Evolutionary conservation across 2,329 filamentous ascomycete genomes (phyloP), one percentile per base, ranked within the genome.

Genomic region (Byssochlamys sp.): DNA sequence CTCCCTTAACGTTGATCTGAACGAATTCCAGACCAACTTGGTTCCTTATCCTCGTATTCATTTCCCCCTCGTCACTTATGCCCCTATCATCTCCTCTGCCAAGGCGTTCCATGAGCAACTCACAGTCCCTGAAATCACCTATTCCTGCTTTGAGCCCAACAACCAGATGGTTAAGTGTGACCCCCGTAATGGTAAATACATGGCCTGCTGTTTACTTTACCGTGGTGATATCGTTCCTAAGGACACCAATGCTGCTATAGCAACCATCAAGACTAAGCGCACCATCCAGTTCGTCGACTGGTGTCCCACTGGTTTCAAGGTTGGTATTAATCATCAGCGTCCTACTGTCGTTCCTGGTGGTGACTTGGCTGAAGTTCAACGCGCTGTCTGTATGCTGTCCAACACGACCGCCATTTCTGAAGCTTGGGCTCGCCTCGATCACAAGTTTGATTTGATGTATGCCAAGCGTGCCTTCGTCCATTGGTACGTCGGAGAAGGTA

Each of bases 81-180:
- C 94, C 51, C 92, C 92, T 61, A 89, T 99, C 72, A 86, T 97
- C 77, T 96, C 91, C 62, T 89, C 91, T 62, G 88, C 90, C 76
- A 96, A 96, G 86, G 90, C 91, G 68, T 88, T 90, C 59, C 92
- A 99, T 82, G 92, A 99, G 83, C 87, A 91, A 82, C 95, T 96
- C 86, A 94, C 90, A 28, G 92, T 97, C 65, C 88, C 91, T 79
- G 94, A 97, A 82, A 96, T 97, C 82, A 95, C 90, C 78, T 95
- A 92, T 86, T 90, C 90, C 66, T 97, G 92, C 87, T 99, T 99
- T 81, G 92, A 99, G 85, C 91, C 92, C 69, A 89, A 96, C 86
- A 96, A 96, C 86, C 92, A 99, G 87, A 99, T 99, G 92, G 92
- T 99, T 76, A 96, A 96, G 84, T 99, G 92, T 74, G 94, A 99